Conservation (phyloP, 2,329 filamentous ascomycete species). For the Colletotrichum acutatum region DNA sequence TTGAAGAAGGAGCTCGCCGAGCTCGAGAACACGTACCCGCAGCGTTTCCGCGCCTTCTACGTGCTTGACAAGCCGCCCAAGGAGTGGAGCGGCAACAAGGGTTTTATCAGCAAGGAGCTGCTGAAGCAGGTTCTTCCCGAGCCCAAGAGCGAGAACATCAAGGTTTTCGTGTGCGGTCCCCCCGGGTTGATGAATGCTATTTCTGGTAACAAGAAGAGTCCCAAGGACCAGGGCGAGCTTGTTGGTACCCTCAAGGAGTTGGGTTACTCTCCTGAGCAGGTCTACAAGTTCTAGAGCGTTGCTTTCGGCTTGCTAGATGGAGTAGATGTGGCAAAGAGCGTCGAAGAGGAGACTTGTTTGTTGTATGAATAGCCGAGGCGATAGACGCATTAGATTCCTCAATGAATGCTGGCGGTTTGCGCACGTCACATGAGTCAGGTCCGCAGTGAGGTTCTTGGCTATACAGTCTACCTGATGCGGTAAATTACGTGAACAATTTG, state of each 20-base stretch:
- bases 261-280: conserved; percentile 77
- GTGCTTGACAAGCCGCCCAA: conserved; percentile 86
- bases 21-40: conserved; percentile 94
- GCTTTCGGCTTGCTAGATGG: too few relatives aligned
- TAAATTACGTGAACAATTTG: not conserved
- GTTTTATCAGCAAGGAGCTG: conserved; percentile 88
- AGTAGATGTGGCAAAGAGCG: not conserved
- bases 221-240: conserved; percentile 94
- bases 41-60: conserved; percentile 96
- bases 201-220: conserved; percentile 88
- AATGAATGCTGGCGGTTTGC: not conserved
- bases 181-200: conserved; percentile 94
- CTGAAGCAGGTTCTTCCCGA: conserved; percentile 95
- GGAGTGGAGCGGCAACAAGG: conserved; percentile 80
- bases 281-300: conserved; percentile 87
- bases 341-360: too few relatives aligned
- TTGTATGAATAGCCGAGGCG: conserved; percentile 30
- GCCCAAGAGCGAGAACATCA: conserved; percentile 91
- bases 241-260: conserved; percentile 84
- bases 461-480: too few relatives aligned
- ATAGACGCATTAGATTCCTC: conserved; percentile 33
- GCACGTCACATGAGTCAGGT: not conserved
- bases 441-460: too few relatives aligned
- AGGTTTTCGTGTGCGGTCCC: conserved; percentile 96
- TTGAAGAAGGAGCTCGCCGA: conserved; percentile 86